A percentile compares a stretch with the other conserved stretches of the same genome.
Conservation (phyloP, 257 asterid species). For the Galeopsis tetrahit region DNA sequence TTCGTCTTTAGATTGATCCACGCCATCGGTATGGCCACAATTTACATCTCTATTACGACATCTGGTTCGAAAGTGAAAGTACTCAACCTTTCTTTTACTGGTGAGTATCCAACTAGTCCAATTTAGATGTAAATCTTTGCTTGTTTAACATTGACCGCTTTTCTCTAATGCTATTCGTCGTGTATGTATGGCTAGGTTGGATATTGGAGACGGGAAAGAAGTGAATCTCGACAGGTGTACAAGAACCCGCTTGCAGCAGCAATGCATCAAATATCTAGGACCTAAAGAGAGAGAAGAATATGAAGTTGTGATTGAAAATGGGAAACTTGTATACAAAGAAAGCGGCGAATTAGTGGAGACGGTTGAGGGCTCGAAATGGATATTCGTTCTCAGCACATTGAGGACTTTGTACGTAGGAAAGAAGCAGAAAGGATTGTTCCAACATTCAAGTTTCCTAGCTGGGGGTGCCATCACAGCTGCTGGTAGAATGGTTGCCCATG, state of each 20-base stretch:
- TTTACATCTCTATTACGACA: constrained; percentile 81
- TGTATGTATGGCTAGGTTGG: constrained; percentile 61
- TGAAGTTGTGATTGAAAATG: constrained; percentile 69
- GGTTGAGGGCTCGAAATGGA: constrained; percentile 84
- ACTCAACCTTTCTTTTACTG: constrained; percentile 94
- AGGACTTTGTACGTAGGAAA: constrained; percentile 76
- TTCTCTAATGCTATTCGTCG: background rate
- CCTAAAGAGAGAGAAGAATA: constrained; percentile 83
- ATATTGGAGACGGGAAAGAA: constrained; percentile 95
- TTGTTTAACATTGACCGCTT: background rate
- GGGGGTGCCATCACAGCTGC: constrained; percentile 98
- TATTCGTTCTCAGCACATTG: constrained; percentile 88
- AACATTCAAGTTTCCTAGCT: constrained; percentile 91
- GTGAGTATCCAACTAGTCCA: constrained; percentile 44
- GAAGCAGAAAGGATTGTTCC: constrained; percentile 81
- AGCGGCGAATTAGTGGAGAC: constrained; percentile 68
- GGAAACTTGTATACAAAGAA: constrained; percentile 72
- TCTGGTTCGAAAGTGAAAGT: constrained; percentile 90
- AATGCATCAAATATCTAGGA: constrained; percentile 89
- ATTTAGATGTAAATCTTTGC: background rate
- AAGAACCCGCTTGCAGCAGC: constrained; percentile 66
- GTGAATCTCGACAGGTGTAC: constrained; percentile 79
- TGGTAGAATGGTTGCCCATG: constrained; percentile 81
- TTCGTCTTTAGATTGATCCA: constrained; percentile 77
- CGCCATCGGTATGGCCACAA: constrained; percentile 98